Evolutionary conservation across 2,329 filamentous ascomycete species (phyloP).

Genomic region (Phaeosphaeria sp.): DNA sequence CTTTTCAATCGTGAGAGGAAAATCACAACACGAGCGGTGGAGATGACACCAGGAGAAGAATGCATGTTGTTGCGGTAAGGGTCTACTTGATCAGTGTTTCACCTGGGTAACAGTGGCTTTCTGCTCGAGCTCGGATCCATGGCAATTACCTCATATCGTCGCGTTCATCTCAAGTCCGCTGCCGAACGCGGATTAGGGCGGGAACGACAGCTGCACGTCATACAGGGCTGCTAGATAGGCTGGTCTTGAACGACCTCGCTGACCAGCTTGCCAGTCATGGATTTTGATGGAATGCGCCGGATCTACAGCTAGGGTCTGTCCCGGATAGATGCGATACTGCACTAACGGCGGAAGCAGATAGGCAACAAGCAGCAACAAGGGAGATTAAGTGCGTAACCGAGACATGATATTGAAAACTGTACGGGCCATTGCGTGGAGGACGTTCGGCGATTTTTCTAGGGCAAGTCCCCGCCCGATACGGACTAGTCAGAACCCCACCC

Average conservation of each 20-base stretch:
- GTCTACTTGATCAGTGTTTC: neutral
- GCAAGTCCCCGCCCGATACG: neutral
- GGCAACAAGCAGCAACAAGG: constrained; percentile 5
- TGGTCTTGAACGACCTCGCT: neutral
- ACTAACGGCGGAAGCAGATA: constrained; percentile 8
- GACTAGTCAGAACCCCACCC: constrained; percentile 23
- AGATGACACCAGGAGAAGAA: neutral
- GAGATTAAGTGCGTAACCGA: constrained; percentile 5
- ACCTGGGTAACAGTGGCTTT: neutral
- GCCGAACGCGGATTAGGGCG: neutral
- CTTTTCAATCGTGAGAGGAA: neutral
- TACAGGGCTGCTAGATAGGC: constrained; percentile 1
- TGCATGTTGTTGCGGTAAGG: neutral
- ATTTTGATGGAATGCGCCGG: constrained; percentile 15
- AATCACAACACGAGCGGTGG: neutral
- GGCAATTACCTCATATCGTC: neutral
- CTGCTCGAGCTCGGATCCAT: neutral
- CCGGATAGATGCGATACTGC: constrained; percentile 13
- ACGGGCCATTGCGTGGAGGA: constrained; percentile 6
- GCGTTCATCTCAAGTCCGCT: neutral
- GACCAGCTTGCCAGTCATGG: constrained; percentile 14
- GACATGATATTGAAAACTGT: constrained; percentile 1
- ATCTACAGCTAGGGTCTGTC: constrained; percentile 23
- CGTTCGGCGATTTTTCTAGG: constrained; percentile 1
- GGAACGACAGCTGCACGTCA: constrained; percentile 7